Base-by-base conservation (phyloP, 441 rosid species). In the Brassica hybrid region DNA sequence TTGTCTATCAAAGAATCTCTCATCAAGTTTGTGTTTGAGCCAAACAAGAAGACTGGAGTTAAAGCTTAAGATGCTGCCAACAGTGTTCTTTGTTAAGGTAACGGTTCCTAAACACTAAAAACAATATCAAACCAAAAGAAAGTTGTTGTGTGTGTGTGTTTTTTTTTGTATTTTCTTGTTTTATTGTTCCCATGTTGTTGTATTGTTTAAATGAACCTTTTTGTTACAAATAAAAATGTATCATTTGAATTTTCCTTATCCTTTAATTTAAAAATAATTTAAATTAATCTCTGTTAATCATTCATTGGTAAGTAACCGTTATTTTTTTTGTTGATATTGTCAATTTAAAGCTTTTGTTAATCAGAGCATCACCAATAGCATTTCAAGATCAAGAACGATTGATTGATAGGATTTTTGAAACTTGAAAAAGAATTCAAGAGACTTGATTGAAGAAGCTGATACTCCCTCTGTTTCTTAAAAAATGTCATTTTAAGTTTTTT, bases 1-100 rank as follows among this genome's bases (percentile, higher is more conserved):
- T 27, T 90, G 84, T 77, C 97, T 71, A 92, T 94, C 65, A 94
- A 86, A 83, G 98, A 92, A 71, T 89, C 98, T 17, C 86, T 94
- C 7, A 74, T 92, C 69, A 92, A 86, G 91, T 82, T 83, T 48
- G 94, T 93, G 60, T 93, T 88, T 75, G 85, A 83, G 81, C 98
- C 97, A 7, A 94, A 90, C 77, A 85, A 90, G 90, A 91, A 87
- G 83, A 84, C 85, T 8, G 69, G 54, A n/a, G 65, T 71, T 38
- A 62, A 71, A 34, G 80, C 80, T 71, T 79, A 30, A 79, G 30
- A 17, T 61, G 74, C 1, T 73, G 16, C 32, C 32, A 38, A 2
- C n/a, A 10, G n/a, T 52, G 45, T 14, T 76, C n/a, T 36, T 19
- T 69, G 17, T 58, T 12, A 52, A 32, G 59, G 70, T 58, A 50